Evolutionary conservation across 371 early-diverging fungal species (phyloP).

Genomic region (Lichtheimia hyalospora): DNA sequence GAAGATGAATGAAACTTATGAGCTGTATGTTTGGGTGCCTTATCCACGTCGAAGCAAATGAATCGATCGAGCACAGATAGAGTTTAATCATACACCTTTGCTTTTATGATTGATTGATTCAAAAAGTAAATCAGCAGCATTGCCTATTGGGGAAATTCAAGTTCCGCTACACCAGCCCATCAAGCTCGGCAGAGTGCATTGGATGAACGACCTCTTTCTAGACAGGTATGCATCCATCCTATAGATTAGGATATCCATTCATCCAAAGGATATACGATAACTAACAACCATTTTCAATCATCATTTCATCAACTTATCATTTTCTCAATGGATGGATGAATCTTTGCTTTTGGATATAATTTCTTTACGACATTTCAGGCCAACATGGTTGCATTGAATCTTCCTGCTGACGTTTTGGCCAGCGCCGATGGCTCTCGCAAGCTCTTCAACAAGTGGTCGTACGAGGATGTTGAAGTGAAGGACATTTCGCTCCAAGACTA

Average conservation of each 20-base stretch:
- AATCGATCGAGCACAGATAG: too few species aligned
- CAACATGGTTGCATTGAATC: constrained; percentile 63
- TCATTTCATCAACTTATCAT: constrained; percentile 1
- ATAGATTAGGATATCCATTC: neutral
- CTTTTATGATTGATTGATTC: too few species aligned
- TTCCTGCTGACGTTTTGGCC: constrained; percentile 65
- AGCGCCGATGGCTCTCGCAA: constrained; percentile 67
- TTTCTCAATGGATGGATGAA: constrained; percentile 1
- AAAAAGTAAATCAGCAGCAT: too few species aligned
- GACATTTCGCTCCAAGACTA: constrained; percentile 96
- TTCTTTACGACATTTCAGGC: constrained; percentile 10
- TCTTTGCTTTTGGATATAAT: neutral
- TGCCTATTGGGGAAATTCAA: neutral
- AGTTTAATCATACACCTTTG: too few species aligned
- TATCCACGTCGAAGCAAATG: too few species aligned
- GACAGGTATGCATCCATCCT: constrained; percentile 12
- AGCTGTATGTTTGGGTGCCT: too few species aligned
- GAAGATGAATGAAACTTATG: too few species aligned
- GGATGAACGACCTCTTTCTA: constrained; percentile 4
- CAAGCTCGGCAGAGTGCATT: neutral
- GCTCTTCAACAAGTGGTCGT: constrained; percentile 95
- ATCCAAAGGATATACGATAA: neutral
- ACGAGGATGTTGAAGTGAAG: constrained; percentile 94
- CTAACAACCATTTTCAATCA: neutral
- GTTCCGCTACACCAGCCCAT: neutral